phyloP scores from a whole-genome alignment of 257 asterid genomes.

The Sherardia arvensis region DNA sequence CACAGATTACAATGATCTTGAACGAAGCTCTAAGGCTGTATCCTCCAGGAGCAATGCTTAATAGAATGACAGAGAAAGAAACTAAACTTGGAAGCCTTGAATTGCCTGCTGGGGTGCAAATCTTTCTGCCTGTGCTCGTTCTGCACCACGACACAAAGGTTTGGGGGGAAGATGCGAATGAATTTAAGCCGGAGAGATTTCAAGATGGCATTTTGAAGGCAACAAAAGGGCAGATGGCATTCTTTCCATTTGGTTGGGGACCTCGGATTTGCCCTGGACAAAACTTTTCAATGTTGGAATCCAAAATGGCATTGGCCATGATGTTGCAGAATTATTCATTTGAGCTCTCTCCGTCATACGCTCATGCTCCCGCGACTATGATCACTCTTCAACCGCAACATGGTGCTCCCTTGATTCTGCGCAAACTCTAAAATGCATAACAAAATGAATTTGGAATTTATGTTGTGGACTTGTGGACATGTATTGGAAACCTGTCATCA shows the following conservation, averaged over 20 bases:
- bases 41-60: slow-evolving; percentile 9
- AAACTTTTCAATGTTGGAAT: slow-evolving; percentile 19
- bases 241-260: slow-evolving; percentile 24
- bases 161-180: slow-evolving; percentile 25
- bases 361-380: slow-evolving; percentile 19
- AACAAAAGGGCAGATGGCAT: slow-evolving; percentile 15
- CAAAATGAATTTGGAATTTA: neutral
- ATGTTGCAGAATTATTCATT: slow-evolving; percentile 19
- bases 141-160: slow-evolving; percentile 19
- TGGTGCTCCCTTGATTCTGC: neutral
- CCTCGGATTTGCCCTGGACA: slow-evolving; percentile 26
- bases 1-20: slow-evolving; percentile 21
- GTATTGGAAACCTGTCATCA: neutral
- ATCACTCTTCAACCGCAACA: neutral
- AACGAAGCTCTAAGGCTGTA: slow-evolving; percentile 24
- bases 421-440: neutral
- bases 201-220: slow-evolving; percentile 17
- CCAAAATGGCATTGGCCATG: slow-evolving; percentile 21
- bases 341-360: slow-evolving; percentile 20
- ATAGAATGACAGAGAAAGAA: slow-evolving; percentile 5
- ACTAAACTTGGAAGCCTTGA: slow-evolving; percentile 15
- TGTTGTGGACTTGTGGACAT: neutral
- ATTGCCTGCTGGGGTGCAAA: slow-evolving; percentile 16
- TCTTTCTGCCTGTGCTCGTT: slow-evolving; percentile 11
- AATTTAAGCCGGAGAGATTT: slow-evolving; percentile 27